Conservation (phyloP, 2,329 filamentous ascomycete species). For the Nemania abortiva region DNA sequence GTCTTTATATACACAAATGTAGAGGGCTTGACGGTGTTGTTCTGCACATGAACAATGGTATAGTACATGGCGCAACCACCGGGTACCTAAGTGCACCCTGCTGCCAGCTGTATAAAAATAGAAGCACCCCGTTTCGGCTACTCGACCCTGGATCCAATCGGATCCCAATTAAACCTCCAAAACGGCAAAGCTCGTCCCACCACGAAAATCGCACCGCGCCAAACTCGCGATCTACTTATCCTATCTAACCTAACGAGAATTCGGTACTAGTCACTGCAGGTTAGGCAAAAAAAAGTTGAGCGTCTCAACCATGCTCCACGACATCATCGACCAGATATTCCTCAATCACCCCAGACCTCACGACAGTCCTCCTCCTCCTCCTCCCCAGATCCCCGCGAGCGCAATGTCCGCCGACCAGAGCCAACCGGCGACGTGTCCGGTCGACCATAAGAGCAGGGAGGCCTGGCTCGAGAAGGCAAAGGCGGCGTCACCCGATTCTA, state of each 20-base stretch:
- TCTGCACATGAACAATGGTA: no score
- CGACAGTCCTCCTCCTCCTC: not conserved
- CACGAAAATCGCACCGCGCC: not conserved
- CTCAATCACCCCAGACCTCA: slow-evolving; percentile 20
- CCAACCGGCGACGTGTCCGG: slow-evolving; percentile 73
- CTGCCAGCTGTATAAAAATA: not conserved
- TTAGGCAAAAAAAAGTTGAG: not conserved
- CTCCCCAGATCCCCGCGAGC: slow-evolving; percentile 5
- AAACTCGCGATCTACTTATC: not conserved
- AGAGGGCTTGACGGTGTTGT: no score
- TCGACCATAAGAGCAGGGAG: slow-evolving; percentile 89
- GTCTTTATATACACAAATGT: no score
- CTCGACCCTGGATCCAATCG: not conserved
- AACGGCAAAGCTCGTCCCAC: slow-evolving; percentile 9
- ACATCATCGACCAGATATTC: slow-evolving; percentile 37
- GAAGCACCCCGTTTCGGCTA: not conserved
- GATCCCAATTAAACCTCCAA: not conserved
- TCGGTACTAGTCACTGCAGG: not conserved
- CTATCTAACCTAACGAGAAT: not conserved
- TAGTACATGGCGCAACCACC: no score
- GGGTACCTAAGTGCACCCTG: no score
- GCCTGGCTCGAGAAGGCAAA: slow-evolving; percentile 83
- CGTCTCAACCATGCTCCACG: slow-evolving; percentile 27
- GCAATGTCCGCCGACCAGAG: slow-evolving; percentile 41
- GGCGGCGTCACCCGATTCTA: slow-evolving; percentile 55